phyloP scores from a whole-genome alignment of 2,329 filamentous ascomycete species.

The Fusarium tricinctum region DNA sequence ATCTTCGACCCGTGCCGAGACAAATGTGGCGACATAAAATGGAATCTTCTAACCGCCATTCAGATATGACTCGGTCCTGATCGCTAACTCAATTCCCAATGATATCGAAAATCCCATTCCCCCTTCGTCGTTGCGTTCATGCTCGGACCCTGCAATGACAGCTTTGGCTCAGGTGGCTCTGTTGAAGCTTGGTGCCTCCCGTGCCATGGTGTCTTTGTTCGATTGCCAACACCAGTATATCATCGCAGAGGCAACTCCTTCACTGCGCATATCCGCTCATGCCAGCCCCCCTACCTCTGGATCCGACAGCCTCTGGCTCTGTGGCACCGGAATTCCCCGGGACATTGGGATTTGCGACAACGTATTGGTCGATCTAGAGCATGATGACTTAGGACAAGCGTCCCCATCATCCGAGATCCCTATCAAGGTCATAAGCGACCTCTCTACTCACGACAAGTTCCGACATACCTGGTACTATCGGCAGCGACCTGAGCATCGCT shows the following conservation, averaged over 20 bases:
- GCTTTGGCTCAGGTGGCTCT: conserved; percentile 65
- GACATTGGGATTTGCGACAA: conserved; percentile 49
- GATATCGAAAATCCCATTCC: conserved; percentile 42
- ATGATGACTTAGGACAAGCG: neutral
- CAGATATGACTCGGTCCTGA: conserved; percentile 40
- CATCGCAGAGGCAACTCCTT: conserved; percentile 64
- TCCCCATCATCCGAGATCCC: conserved; percentile 40
- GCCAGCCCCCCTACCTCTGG: conserved; percentile 38
- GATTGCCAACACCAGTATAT: conserved; percentile 63
- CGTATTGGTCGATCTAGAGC: conserved; percentile 29
- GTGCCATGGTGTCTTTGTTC: conserved; percentile 66
- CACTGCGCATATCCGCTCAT: conserved; percentile 53
- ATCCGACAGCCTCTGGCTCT: conserved; percentile 49
- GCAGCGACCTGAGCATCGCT: conserved; percentile 47
- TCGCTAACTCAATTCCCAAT: conserved; percentile 43
- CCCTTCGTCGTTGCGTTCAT: conserved; percentile 46
- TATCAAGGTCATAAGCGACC: conserved; percentile 54
- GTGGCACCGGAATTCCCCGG: conserved; percentile 52
- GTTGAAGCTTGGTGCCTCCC: conserved; percentile 58
- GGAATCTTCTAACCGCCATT: conserved; percentile 11
- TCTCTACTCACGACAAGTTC: conserved; percentile 51
- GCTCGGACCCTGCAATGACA: conserved; percentile 59
- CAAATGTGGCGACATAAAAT: neutral
- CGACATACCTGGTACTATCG: conserved; percentile 41
- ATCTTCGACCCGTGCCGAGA: neutral